Conservation (phyloP, 352 stramenopile species). For the Globisporangium spinosum region DNA sequence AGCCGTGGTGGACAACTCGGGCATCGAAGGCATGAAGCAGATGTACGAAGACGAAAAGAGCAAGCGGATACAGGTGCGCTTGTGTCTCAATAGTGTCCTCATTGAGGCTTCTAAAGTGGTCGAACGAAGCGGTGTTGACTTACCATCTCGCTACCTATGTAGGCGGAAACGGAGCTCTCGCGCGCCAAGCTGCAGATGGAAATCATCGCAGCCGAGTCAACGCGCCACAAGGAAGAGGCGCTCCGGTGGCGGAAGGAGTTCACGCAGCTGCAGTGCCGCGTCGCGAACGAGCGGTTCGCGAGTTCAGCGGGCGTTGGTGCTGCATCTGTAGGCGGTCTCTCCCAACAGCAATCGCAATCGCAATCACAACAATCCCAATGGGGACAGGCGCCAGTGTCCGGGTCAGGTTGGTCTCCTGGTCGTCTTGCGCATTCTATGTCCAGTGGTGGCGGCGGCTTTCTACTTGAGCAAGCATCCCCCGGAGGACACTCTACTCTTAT, state of each 20-base stretch:
- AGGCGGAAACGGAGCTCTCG: conserved; percentile 45
- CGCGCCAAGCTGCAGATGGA: conserved; percentile 38
- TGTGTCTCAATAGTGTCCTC: not conserved
- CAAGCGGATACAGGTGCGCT: conserved; percentile 28
- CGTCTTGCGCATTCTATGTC: not conserved
- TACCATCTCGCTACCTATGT: not conserved
- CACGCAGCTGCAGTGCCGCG: conserved; percentile 23
- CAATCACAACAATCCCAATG: not conserved
- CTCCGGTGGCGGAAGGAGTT: conserved; percentile 30
- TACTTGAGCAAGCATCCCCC: not conserved
- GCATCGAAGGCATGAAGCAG: conserved; percentile 45
- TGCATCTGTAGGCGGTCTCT: not conserved
- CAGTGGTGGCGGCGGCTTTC: conserved; percentile 2
- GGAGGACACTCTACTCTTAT: not conserved
- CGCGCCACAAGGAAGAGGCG: conserved; percentile 24
- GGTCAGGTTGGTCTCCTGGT: conserved; percentile 1
- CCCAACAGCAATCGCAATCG: not conserved
- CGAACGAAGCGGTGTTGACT: not conserved
- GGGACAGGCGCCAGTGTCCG: not conserved
- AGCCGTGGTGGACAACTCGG: conserved; percentile 71
- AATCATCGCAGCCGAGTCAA: conserved; percentile 21
- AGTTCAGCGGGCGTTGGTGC: not conserved
- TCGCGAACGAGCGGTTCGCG: conserved; percentile 23
- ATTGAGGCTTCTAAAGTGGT: not conserved
- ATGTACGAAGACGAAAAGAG: conserved; percentile 62